Conservation (phyloP, 177 flowering plant species). For the Vitis hybrid region DNA sequence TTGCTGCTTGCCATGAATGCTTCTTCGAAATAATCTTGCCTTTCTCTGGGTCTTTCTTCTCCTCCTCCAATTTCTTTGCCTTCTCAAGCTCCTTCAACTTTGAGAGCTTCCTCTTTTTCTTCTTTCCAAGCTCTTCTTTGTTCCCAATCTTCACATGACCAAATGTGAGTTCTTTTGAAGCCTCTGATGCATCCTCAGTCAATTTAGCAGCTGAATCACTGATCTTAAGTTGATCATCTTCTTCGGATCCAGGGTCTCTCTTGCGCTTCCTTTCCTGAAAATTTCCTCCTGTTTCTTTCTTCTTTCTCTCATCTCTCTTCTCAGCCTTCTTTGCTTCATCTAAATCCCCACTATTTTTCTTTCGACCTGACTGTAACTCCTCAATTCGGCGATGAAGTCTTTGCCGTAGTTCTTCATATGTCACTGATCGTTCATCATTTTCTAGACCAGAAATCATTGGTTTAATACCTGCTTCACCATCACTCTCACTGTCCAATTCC, state of each 20-base stretch:
- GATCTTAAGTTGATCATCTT: slow-evolving; percentile 15
- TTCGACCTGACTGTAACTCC: slow-evolving; percentile 44
- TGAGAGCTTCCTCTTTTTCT: slow-evolving; percentile 67
- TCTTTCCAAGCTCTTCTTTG: slow-evolving; percentile 40
- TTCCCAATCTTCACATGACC: slow-evolving; percentile 61
- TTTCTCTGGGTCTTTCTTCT: slow-evolving; percentile 69
- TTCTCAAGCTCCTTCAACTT: slow-evolving; percentile 62
- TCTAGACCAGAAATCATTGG: slow-evolving; percentile 24
- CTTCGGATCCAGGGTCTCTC: slow-evolving; percentile 27
- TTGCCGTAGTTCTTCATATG: slow-evolving; percentile 66
- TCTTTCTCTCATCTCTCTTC: slow-evolving; percentile 29
- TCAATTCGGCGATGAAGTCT: slow-evolving; percentile 51
- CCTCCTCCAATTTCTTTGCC: slow-evolving; percentile 61
- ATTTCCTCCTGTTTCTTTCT: slow-evolving; percentile 11
- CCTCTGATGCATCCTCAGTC: slow-evolving; percentile 39
- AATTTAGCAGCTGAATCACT: slow-evolving; percentile 8
- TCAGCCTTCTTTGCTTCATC: slow-evolving; percentile 25
- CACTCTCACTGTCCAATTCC: slow-evolving; percentile 26
- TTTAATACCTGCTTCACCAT: slow-evolving; percentile 22
- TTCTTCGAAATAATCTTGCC: slow-evolving; percentile 51
- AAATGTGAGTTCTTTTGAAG: slow-evolving; percentile 54
- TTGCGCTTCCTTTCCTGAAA: slow-evolving; percentile 35
- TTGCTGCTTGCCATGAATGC: slow-evolving; percentile 75
- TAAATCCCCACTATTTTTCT: slow-evolving; percentile 15
- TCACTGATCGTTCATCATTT: slow-evolving; percentile 33